Evolutionary conservation across 2,329 filamentous ascomycete species (phyloP).

Genomic region (Fusarium devonianum): DNA sequence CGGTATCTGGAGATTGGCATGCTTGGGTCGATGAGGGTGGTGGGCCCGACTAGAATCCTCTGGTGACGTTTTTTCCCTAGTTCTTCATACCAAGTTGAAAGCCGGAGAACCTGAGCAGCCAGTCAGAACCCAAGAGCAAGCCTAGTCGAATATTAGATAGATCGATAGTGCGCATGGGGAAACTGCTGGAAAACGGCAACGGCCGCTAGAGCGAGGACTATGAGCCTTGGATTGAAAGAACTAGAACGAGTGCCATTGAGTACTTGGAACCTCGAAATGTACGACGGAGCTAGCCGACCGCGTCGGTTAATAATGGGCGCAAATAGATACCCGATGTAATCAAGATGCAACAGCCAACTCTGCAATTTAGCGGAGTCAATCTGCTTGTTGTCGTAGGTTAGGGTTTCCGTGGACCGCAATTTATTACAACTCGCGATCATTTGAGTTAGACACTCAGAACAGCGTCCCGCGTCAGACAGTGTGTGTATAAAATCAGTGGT

Average conservation of each 20-base stretch:
- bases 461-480: too few relatives aligned
- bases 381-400: constrained; percentile 20
- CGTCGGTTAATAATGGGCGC: constrained; percentile 5
- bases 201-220: too few relatives aligned
- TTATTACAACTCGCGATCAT: too few relatives aligned
- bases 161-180: background rate
- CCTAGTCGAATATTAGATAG: background rate
- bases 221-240: too few relatives aligned
- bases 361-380: constrained; percentile 20
- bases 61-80: background rate
- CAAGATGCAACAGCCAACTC: constrained; percentile 12
- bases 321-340: constrained; percentile 27
- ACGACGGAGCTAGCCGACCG: too few relatives aligned
- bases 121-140: background rate
- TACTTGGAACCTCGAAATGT: too few relatives aligned
- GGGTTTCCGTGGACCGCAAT: constrained; percentile 12
- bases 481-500: too few relatives aligned
- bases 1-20: constrained; percentile 2
- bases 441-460: too few relatives aligned
- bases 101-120: constrained; percentile 2
- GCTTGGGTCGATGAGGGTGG: too few relatives aligned
- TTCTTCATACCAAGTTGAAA: background rate
- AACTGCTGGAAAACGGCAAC: background rate
- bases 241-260: too few relatives aligned
- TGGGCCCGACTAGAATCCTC: constrained; percentile 1